Evolutionary conservation across 345 rosid species (phyloP), one percentile per base, ranked within the genome.

Genomic region (Eucalyptus camaldulensis): DNA sequence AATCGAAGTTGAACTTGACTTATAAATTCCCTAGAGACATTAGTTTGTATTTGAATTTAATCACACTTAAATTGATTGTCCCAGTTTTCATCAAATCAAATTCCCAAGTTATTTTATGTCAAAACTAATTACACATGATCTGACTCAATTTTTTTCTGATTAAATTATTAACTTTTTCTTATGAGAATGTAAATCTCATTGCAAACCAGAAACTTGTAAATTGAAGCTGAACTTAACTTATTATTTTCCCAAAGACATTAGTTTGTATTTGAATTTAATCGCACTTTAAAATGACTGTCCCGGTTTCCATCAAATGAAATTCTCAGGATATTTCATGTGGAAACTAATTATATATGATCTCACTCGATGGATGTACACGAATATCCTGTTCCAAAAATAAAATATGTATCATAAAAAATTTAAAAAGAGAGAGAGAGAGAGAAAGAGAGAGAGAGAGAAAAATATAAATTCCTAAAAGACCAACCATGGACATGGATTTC

Each of bases 381-480:
- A 22, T 76, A 21, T 40, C 47, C 0, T 76, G 5, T 76, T 76
- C 47, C 4, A 7, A 40, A 76, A 37, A 40, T 40, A 33, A 19
- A 5, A 17, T 9, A 17, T 33, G 43, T 69, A 72, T 72, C 1
- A 17, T 53, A 19, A 1, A 53, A 7, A 0, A 51, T 33, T 33
- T 33, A 33, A 33, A 33, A 33, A 33, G 0, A 8, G 5, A 69
- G 2, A 69, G 7, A 31, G 7, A 33, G 0, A 33, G 0, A 31
- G 0, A n/a, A 3, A 33, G 0, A 8, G 5, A 69, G 2, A 69
- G 7, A 31, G 7, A 33, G 0, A 33, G 0, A 31, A 0, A n/a
- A 62, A 29, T 8, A 33, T 9, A 72, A 33, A 72, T 72, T 33
- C 80, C 3, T 33, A 72, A 33, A 37, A 19, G 25, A 72, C 8